Evolutionary conservation across 352 stramenopile genomes (phyloP).

Genomic region (Globisporangium rhizosaccharum): DNA sequence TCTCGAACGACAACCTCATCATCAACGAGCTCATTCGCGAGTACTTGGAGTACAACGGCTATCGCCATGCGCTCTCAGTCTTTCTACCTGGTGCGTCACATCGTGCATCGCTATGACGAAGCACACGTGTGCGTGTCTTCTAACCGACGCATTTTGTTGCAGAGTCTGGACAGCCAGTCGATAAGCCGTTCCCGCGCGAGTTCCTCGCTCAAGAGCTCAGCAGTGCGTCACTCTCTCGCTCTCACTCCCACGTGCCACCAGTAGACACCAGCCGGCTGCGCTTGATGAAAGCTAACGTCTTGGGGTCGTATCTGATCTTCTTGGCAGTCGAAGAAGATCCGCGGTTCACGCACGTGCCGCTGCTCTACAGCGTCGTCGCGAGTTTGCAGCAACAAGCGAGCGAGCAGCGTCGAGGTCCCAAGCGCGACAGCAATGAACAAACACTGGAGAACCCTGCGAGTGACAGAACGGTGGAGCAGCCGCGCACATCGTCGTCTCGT

Average conservation of each 20-base stretch:
- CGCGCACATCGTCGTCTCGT: not conserved
- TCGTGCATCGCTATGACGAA: not conserved
- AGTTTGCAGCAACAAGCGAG: conserved; percentile 36
- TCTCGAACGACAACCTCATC: conserved; percentile 91
- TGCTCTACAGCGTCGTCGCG: conserved; percentile 80
- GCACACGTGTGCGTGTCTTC: not conserved
- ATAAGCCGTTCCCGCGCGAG: conserved; percentile 69
- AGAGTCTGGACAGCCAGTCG: conserved; percentile 80
- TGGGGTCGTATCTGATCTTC: not conserved
- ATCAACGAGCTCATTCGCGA: conserved; percentile 94
- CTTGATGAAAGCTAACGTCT: not conserved
- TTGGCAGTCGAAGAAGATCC: conserved; percentile 53
- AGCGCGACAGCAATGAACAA: not conserved
- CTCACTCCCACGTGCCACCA: no score
- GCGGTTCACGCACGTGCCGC: conserved; percentile 60
- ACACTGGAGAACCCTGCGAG: no score
- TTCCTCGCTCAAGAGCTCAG: conserved; percentile 83
- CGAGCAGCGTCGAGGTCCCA: conserved; percentile 1
- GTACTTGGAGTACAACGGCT: conserved; percentile 94
- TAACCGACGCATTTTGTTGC: not conserved
- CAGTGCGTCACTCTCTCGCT: conserved; percentile 20
- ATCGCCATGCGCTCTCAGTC: conserved; percentile 84
- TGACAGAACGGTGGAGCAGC: not conserved
- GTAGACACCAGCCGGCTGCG: not conserved
- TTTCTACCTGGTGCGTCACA: conserved; percentile 54